Conservation (phyloP, 2,329 filamentous ascomycete genomes). For the Hymenoscyphus fraxineus region DNA sequence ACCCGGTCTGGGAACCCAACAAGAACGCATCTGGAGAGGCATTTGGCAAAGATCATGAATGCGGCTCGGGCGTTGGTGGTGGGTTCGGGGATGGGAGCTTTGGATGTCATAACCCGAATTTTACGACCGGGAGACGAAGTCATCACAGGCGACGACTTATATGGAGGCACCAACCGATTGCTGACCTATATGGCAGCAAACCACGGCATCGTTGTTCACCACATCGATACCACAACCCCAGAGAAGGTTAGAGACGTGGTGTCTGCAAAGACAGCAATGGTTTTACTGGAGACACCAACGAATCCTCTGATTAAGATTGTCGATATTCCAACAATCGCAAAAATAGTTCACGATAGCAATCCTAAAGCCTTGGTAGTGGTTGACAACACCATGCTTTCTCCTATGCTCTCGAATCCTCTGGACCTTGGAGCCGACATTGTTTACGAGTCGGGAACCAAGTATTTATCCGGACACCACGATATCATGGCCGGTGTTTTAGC, state of each 20-base stretch:
- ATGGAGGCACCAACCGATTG: slow-evolving; percentile 90
- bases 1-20: slow-evolving; percentile 97
- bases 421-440: slow-evolving; percentile 94
- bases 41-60: slow-evolving; percentile 98
- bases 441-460: slow-evolving; percentile 97
- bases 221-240: slow-evolving; percentile 86
- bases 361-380: slow-evolving; percentile 79
- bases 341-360: slow-evolving; percentile 72
- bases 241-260: slow-evolving; percentile 67
- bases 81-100: slow-evolving; percentile 92
- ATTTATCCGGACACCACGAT: slow-evolving; percentile 95
- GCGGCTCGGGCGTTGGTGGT: slow-evolving; percentile 87
- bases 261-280: slow-evolving; percentile 83
- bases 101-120: slow-evolving; percentile 92
- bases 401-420: slow-evolving; percentile 87
- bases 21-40: slow-evolving; percentile 89
- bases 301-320: slow-evolving; percentile 98
- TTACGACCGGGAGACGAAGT: slow-evolving; percentile 93
- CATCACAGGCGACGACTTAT: slow-evolving; percentile 93
- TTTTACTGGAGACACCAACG: slow-evolving; percentile 91
- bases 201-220: slow-evolving; percentile 88
- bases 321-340: slow-evolving; percentile 78
- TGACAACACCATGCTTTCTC: slow-evolving; percentile 98
- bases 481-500: slow-evolving; percentile 98
- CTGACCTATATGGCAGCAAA: slow-evolving; percentile 88